A percentile compares a stretch with the other conserved stretches of the same genome.
phyloP scores from a whole-genome alignment of 306 rosid genomes.

The Myrica gale region DNA sequence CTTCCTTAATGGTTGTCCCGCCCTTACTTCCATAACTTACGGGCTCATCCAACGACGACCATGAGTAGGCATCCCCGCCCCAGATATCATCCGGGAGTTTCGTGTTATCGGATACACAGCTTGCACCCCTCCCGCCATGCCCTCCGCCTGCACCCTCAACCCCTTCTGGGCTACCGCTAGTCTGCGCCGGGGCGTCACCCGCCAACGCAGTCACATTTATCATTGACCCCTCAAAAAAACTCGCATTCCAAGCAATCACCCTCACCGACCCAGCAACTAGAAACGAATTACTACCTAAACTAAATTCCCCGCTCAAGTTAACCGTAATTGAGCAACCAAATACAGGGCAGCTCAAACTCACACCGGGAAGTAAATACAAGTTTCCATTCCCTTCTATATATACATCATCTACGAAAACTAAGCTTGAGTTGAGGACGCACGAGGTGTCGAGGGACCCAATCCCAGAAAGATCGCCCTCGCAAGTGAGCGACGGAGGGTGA shows the following conservation, averaged over 20 bases:
- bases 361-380: slow-evolving; percentile 57
- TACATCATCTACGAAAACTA: slow-evolving; percentile 53
- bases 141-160: slow-evolving; percentile 92
- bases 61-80: slow-evolving; percentile 94
- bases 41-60: slow-evolving; percentile 68
- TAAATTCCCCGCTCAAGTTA: slow-evolving; percentile 59
- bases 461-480: slow-evolving; percentile 64
- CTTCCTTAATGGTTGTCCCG: slow-evolving; percentile 80
- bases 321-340: slow-evolving; percentile 66
- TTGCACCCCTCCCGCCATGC: slow-evolving; percentile 95
- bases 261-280: slow-evolving; percentile 40
- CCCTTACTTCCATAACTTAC: slow-evolving; percentile 88
- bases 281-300: slow-evolving; percentile 45
- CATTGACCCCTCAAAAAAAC: slow-evolving; percentile 41
- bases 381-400: slow-evolving; percentile 80
- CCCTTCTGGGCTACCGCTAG: slow-evolving; percentile 86
- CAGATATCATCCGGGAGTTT: slow-evolving; percentile 92
- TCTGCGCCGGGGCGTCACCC: slow-evolving; percentile 75
- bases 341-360: slow-evolving; percentile 59
- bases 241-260: slow-evolving; percentile 39
- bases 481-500: slow-evolving; percentile 72
- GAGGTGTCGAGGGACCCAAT: slow-evolving; percentile 62
- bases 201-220: slow-evolving; percentile 67
- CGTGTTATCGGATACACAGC: slow-evolving; percentile 73
- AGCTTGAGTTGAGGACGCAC: slow-evolving; percentile 64